Percentiles rank a stretch among this genome's conserved stretches.
Conservation (phyloP, 108 stramenopile species). For the Cyclotella choctawhatcheeana region DNA sequence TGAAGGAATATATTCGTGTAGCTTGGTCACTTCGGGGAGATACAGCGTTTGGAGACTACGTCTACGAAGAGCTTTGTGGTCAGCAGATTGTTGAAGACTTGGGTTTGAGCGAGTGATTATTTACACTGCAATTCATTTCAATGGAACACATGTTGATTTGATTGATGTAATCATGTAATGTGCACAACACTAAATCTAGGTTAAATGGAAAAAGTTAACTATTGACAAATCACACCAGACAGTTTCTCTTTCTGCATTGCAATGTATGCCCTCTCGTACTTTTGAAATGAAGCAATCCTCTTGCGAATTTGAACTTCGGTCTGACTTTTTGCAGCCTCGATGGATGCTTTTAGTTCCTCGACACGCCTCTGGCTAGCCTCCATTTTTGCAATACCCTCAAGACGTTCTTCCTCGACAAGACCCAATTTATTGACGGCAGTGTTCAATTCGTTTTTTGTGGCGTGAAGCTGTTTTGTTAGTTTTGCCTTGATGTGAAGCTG, state of each 20-base stretch:
- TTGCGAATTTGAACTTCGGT: conserved; percentile 47
- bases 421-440: conserved; percentile 57
- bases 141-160: too few species aligned
- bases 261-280: conserved; percentile 30
- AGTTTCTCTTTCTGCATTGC: background rate
- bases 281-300: conserved; percentile 30
- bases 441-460: conserved; percentile 47
- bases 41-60: conserved; percentile 2
- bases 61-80: too few species aligned
- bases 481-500: conserved; percentile 48
- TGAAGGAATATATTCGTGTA: conserved; percentile 5
- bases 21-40: background rate
- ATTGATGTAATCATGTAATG: background rate
- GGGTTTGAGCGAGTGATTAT: too few species aligned
- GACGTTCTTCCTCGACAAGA: conserved; percentile 75
- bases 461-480: conserved; percentile 41
- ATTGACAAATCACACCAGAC: background rate
- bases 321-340: conserved; percentile 57
- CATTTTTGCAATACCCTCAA: conserved; percentile 76
- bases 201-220: too few species aligned
- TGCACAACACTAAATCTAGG: too few species aligned
- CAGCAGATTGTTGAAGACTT: too few species aligned
- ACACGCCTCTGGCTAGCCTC: conserved; percentile 79
- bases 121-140: too few species aligned
- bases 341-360: conserved; percentile 52